phyloP scores from a whole-genome alignment of 2,329 filamentous ascomycete species.

The Madurella fahalii region DNA sequence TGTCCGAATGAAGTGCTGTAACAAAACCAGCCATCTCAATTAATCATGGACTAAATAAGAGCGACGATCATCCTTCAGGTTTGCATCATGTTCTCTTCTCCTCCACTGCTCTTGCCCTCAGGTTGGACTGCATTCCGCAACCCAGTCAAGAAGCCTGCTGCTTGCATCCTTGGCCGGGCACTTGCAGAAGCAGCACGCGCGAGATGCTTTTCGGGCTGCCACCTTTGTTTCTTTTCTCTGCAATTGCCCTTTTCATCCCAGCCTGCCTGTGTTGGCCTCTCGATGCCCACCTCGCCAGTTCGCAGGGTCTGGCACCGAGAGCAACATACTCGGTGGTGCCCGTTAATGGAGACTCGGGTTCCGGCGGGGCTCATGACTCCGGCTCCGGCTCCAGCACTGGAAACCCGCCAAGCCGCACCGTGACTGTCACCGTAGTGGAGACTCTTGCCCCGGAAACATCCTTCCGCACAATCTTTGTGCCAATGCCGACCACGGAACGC shows the following conservation, averaged over 20 bases:
- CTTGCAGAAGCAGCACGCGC: slow-evolving; percentile 1
- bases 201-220: slow-evolving; percentile 32
- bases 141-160: not conserved
- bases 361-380: slow-evolving; percentile 11
- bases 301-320: slow-evolving; percentile 27
- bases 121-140: slow-evolving; percentile 6
- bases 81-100: slow-evolving; percentile 1
- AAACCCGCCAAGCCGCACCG: slow-evolving; percentile 1
- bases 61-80: not conserved
- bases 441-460: slow-evolving; percentile 30
- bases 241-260: slow-evolving; percentile 22
- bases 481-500: slow-evolving; percentile 29
- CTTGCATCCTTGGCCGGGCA: not conserved
- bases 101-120: not conserved
- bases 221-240: slow-evolving; percentile 24
- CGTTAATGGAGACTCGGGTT: slow-evolving; percentile 31
- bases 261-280: slow-evolving; percentile 30
- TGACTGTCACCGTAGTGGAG: slow-evolving; percentile 24
- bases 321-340: slow-evolving; percentile 38
- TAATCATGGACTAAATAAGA: not conserved
- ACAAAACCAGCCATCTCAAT: slow-evolving; percentile 7
- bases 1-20: not conserved
- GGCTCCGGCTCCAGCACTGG: slow-evolving; percentile 17
- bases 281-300: slow-evolving; percentile 16
- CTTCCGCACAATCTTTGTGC: slow-evolving; percentile 27